A percentile compares a stretch with the other conserved stretches of the same genome.
Conservation (phyloP, 1,284 basidiomycete genomes). For the Malassezia arunalokei region DNA sequence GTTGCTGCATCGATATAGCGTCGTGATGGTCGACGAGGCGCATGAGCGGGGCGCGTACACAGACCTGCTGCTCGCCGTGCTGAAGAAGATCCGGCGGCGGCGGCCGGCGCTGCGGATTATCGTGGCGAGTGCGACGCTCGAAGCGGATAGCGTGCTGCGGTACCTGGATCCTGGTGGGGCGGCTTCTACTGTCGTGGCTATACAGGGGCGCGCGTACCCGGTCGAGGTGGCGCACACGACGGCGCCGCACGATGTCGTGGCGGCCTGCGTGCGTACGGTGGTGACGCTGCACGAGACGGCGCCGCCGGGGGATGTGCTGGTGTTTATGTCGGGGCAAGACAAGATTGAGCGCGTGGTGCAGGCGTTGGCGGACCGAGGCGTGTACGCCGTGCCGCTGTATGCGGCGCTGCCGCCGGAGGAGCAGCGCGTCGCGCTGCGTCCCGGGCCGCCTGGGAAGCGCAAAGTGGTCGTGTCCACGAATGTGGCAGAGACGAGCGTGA, state of each 20-base stretch:
- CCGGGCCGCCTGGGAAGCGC: slow-evolving; percentile 60
- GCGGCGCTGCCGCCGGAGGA: slow-evolving; percentile 74
- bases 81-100: slow-evolving; percentile 63
- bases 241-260: slow-evolving; percentile 45
- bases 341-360: slow-evolving; percentile 65
- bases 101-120: slow-evolving; percentile 76
- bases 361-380: slow-evolving; percentile 61
- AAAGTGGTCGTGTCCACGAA: slow-evolving; percentile 91
- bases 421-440: slow-evolving; percentile 71
- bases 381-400: slow-evolving; percentile 59
- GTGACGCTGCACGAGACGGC: slow-evolving; percentile 46
- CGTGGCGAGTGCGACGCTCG: slow-evolving; percentile 87
- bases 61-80: slow-evolving; percentile 47
- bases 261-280: slow-evolving; percentile 45
- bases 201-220: slow-evolving; percentile 46
- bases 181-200: slow-evolving; percentile 31
- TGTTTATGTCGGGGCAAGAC: slow-evolving; percentile 48
- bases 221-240: slow-evolving; percentile 47
- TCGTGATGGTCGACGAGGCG: slow-evolving; percentile 49
- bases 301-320: slow-evolving; percentile 49
- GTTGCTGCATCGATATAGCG: slow-evolving; percentile 35
- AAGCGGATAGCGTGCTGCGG: slow-evolving; percentile 72
- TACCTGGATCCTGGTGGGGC: slow-evolving; percentile 55
- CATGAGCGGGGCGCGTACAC: slow-evolving; percentile 48
- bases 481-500: slow-evolving; percentile 92